Conservation (phyloP, 805 yeast genomes). For the Saccharomycopsis amapae region DNA sequence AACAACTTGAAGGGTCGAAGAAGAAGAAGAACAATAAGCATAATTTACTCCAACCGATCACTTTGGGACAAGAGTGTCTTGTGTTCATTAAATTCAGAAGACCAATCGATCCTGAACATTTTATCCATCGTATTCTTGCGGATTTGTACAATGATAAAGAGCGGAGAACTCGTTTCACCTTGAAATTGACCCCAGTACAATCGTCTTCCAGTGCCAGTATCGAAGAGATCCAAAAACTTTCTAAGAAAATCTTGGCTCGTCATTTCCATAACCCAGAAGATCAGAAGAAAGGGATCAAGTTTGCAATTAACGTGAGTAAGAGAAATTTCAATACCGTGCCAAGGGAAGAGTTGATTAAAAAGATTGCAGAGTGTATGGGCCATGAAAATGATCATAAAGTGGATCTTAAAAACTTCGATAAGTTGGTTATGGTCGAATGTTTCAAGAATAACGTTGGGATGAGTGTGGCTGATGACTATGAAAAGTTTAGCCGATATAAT, state of each 20-base stretch:
- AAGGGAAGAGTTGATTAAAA: slow-evolving; percentile 64
- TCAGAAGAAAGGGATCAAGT: slow-evolving; percentile 34
- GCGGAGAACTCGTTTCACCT: slow-evolving; percentile 66
- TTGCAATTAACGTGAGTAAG: slow-evolving; percentile 75
- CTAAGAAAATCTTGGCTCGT: slow-evolving; percentile 53
- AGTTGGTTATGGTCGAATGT: slow-evolving; percentile 76
- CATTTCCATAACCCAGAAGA: slow-evolving; percentile 52
- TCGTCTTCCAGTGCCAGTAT: slow-evolving; percentile 64
- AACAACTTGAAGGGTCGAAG: slow-evolving; percentile 45
- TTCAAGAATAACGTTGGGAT: slow-evolving; percentile 85
- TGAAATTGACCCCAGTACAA: slow-evolving; percentile 74
- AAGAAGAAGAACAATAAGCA: slow-evolving; percentile 25
- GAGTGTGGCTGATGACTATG: slow-evolving; percentile 68
- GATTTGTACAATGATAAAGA: slow-evolving; percentile 44
- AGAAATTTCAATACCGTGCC: slow-evolving; percentile 72
- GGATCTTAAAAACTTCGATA: slow-evolving; percentile 72
- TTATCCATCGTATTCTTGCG: slow-evolving; percentile 58
- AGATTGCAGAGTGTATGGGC: slow-evolving; percentile 68
- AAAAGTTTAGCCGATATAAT: slow-evolving; percentile 60
- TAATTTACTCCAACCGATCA: slow-evolving; percentile 51
- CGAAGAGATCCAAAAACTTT: slow-evolving; percentile 57
- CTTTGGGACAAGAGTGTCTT: slow-evolving; percentile 73
- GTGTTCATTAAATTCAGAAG: slow-evolving; percentile 73
- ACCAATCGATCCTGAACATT: slow-evolving; percentile 71
- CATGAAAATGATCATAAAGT: slow-evolving; percentile 65